Evolutionary conservation across 176 grass and related monocot species (phyloP).

Genomic region (Ensete ventricosum): DNA sequence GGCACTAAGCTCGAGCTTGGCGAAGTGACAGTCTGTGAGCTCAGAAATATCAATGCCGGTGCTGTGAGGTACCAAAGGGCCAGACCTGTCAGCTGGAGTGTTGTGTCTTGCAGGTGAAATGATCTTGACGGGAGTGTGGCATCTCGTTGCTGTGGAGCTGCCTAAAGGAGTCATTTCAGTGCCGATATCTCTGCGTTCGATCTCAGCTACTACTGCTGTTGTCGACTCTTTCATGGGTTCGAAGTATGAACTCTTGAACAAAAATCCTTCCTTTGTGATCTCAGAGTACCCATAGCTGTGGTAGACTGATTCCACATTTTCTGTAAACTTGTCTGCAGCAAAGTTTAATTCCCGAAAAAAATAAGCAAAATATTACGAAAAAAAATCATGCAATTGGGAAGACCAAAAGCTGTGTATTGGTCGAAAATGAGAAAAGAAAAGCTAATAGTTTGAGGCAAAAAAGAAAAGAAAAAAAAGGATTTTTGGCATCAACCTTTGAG

Average conservation of each 20-base stretch:
- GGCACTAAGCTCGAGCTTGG: constrained; percentile 66
- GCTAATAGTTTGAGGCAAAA: neutral
- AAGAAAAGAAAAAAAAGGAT: neutral
- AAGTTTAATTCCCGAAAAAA: neutral
- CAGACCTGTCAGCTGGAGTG: constrained; percentile 64
- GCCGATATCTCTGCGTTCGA: constrained; percentile 44
- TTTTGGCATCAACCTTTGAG: constrained; percentile 54
- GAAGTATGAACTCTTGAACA: constrained; percentile 54
- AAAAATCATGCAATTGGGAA: no score
- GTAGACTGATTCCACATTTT: constrained; percentile 35
- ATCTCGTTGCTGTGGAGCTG: constrained; percentile 42
- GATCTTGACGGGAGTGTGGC: constrained; percentile 67
- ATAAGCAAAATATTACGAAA: neutral
- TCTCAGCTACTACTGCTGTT: constrained; percentile 2
- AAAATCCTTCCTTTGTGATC: constrained; percentile 58
- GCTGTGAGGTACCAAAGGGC: constrained; percentile 56
- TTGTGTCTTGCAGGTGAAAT: constrained; percentile 73
- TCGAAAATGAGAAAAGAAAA: neutral
- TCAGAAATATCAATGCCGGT: constrained; percentile 46
- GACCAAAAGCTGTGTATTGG: no score
- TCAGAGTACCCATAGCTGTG: constrained; percentile 26
- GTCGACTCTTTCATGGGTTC: constrained; percentile 21
- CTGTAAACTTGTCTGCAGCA: constrained; percentile 82
- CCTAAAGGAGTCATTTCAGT: constrained; percentile 68
- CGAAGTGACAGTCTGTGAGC: constrained; percentile 52